These are phyloP conservation scores for Hansenula anomala DNA, from an alignment of 1,139 yeast species.

Conservation along the genomic window DNA sequence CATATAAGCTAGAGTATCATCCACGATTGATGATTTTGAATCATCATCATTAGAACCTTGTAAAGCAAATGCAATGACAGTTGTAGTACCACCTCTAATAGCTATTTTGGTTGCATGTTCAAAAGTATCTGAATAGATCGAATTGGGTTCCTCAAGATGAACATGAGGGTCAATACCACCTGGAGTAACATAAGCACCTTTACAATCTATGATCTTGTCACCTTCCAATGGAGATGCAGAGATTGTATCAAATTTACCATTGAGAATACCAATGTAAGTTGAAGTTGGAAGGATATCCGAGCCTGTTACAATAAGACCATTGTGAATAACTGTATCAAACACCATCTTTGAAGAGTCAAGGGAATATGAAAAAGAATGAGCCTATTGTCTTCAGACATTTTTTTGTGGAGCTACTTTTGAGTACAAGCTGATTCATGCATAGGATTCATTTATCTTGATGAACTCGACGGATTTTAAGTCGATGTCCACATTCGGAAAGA, in stretches of 20 bases:
- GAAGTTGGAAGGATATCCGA: conserved; percentile 33
- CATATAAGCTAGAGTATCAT: conserved; percentile 23
- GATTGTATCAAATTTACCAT: conserved; percentile 34
- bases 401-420: no score
- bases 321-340: conserved; percentile 29
- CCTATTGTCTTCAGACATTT: no score
- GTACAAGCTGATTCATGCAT: no score
- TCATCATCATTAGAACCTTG: conserved; percentile 29
- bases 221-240: conserved; percentile 30
- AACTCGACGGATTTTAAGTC: no score
- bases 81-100: conserved; percentile 49
- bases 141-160: conserved; percentile 52
- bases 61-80: conserved; percentile 38
- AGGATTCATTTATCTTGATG: no score
- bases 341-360: neutral
- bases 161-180: conserved; percentile 50
- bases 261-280: conserved; percentile 32
- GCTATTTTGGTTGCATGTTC: conserved; percentile 59
- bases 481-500: no score
- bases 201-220: conserved; percentile 35
- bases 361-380: no score
- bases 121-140: conserved; percentile 56
- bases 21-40: conserved; percentile 24
- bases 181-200: conserved; percentile 41
- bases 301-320: conserved; percentile 33